Conservation (phyloP, 176 grass and related monocot genomes). For the Oryza meridionalis region DNA sequence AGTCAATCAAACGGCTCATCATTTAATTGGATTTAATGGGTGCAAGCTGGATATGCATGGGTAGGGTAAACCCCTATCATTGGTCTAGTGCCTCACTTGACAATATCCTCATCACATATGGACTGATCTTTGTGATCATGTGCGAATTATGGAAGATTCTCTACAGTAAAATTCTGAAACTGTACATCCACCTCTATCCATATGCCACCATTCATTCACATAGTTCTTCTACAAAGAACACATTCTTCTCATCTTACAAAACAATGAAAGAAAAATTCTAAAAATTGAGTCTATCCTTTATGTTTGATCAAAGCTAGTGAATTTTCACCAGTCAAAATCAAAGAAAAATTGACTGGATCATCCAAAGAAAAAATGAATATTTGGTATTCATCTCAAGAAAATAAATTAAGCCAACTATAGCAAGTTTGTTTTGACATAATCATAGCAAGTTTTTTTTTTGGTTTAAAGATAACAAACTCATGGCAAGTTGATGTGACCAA, state of each 20-base stretch:
- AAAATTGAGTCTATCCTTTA: neutral
- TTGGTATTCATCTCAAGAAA: neutral
- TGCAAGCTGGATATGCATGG: slow-evolving; percentile 50
- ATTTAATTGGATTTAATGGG: slow-evolving; percentile 35
- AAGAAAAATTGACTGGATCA: neutral
- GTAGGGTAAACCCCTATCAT: slow-evolving; percentile 47
- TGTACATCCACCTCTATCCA: slow-evolving; percentile 24
- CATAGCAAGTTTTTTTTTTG: neutral
- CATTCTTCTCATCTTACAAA: neutral
- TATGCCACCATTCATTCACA: neutral
- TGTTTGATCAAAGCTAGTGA: neutral
- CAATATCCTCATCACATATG: slow-evolving; percentile 29
- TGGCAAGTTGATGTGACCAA: slow-evolving; percentile 33
- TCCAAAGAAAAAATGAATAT: neutral
- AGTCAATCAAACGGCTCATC: slow-evolving; percentile 30
- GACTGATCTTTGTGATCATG: slow-evolving; percentile 8
- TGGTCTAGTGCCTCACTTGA: slow-evolving; percentile 47
- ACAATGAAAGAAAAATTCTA: neutral
- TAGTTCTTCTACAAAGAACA: slow-evolving; percentile 18
- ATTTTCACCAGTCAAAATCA: neutral
- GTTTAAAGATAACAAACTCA: neutral
- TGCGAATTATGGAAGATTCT: slow-evolving; percentile 3
- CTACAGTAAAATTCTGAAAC: neutral
- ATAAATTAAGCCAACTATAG: neutral
- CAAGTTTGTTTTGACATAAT: neutral